Base-by-base conservation (phyloP, 1,284 basidiomycete genomes). In the Coniophora puteana region DNA sequence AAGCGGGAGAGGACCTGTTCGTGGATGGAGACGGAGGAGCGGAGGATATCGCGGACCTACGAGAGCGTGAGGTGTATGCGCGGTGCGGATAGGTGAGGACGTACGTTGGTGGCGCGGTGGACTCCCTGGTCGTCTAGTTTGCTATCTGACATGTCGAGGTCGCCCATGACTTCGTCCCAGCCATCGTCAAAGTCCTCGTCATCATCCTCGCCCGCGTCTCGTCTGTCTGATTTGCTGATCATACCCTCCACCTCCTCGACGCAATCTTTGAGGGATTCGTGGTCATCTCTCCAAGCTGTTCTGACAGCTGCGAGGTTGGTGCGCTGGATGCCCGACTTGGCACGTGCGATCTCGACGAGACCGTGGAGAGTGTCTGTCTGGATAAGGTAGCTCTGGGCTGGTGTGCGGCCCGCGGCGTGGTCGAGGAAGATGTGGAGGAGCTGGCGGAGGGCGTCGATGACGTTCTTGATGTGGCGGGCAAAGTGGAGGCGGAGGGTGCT, bases 131-230 rank as follows among this genome's bases (percentile, higher is more conserved):
- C n/a, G n/a, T n/a, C n/a, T n/a, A n/a, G n/a, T n/a, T n/a, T n/a
- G n/a, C n/a, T n/a, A n/a, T n/a, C n/a, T n/a, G n/a, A n/a, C n/a
- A n/a, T n/a, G n/a, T n/a, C n/a, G n/a, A n/a, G n/a, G n/a, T n/a
- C n/a, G n/a, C n/a, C n/a, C n/a, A n/a, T n/a, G 44, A 85, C 62
- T 47, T 85, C 84, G 44, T 74, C 74, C 82, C 81, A 85, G 8
- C 79, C 83, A 51, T 80, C 77, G 43, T 74, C 69, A 24, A 65
- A 58, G 12, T 62, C 64, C 17, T 67, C 58, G 5, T 58, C 61
- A 4, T 55, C 54, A 13, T 61, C 57, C 13, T 53, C 54, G 11
- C 58, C 49, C 2, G 45, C 40, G 30, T 66, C 55, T 12, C 38
- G 41, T 8, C 26, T 30, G 30, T 59, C 48, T 26, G 58, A 61